A percentile compares a stretch with the other conserved stretches of the same genome.
Conservation (phyloP, 164 flowering plant genomes). For the Nymphaea colorata region DNA sequence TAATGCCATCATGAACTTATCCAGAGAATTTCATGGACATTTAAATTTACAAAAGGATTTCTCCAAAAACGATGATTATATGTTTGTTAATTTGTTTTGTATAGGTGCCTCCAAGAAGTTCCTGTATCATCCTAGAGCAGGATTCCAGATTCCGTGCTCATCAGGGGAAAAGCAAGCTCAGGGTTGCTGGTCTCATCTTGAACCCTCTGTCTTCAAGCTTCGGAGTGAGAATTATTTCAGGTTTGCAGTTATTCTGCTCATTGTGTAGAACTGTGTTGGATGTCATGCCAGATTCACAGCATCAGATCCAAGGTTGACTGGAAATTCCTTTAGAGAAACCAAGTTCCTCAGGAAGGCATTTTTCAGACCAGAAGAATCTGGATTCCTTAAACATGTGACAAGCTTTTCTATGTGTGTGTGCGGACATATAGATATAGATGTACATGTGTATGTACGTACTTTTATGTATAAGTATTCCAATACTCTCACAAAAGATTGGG, state of each 20-base stretch:
- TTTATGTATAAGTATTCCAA: no score
- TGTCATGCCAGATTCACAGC: neutral
- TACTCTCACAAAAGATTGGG: no score
- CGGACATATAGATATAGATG: no score
- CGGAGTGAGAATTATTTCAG: conserved; percentile 78
- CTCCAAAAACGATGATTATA: neutral
- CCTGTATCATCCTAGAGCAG: conserved; percentile 70
- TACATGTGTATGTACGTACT: no score
- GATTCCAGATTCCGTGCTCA: conserved; percentile 49
- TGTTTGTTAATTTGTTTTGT: neutral
- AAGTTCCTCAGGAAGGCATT: no score
- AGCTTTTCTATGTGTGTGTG: no score
- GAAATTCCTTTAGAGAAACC: no score
- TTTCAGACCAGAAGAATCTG: no score
- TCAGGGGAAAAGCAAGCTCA: conserved; percentile 38
- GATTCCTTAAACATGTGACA: no score
- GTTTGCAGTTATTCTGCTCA: conserved; percentile 21
- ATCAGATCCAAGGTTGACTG: neutral
- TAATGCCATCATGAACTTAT: neutral
- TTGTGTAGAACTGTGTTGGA: neutral
- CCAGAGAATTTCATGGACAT: neutral
- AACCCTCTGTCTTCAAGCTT: conserved; percentile 78
- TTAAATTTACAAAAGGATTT: neutral
- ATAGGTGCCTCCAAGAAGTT: conserved; percentile 61
- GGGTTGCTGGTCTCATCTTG: conserved; percentile 75